Percentiles rank a stretch among this genome's conserved stretches.
Conservation (phyloP, 177 flowering plant genomes). For the Vitis hybrid region DNA sequence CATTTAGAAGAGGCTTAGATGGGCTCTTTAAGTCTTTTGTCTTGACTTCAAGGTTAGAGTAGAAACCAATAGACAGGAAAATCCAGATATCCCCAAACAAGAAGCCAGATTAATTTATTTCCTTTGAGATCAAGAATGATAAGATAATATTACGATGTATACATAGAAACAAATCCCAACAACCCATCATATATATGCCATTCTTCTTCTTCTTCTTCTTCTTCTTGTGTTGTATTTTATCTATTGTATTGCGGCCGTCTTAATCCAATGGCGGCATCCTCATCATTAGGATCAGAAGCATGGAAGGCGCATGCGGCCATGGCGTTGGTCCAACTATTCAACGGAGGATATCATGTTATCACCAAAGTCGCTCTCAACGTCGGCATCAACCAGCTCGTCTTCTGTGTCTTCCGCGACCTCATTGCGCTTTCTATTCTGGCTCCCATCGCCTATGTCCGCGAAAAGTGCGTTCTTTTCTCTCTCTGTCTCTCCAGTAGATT, state of each 20-base stretch:
- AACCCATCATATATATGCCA: not conserved
- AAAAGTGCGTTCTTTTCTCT: slow-evolving; percentile 35
- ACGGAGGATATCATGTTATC: slow-evolving; percentile 88
- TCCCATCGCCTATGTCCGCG: slow-evolving; percentile 74
- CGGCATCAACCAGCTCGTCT: slow-evolving; percentile 84
- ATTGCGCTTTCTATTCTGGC: slow-evolving; percentile 80
- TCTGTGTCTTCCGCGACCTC: slow-evolving; percentile 82
- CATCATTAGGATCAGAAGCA: slow-evolving; percentile 24
- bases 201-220: not conserved
- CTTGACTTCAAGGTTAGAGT: no score
- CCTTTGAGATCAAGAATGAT: not conserved
- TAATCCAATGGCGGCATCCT: slow-evolving; percentile 1
- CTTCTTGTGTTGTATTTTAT: not conserved
- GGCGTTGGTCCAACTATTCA: slow-evolving; percentile 71
- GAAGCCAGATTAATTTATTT: no score
- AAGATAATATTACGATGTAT: not conserved
- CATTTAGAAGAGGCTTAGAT: no score
- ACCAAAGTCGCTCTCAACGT: slow-evolving; percentile 86
- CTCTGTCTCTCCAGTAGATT: not conserved
- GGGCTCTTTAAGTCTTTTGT: no score
- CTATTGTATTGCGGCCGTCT: slow-evolving; percentile 14
- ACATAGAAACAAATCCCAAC: not conserved
- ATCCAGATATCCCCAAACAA: no score
- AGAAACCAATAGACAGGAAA: no score
- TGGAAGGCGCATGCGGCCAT: slow-evolving; percentile 72